Conservation (phyloP, 768 basidiomycete genomes). For the Amanita fuliginea region DNA sequence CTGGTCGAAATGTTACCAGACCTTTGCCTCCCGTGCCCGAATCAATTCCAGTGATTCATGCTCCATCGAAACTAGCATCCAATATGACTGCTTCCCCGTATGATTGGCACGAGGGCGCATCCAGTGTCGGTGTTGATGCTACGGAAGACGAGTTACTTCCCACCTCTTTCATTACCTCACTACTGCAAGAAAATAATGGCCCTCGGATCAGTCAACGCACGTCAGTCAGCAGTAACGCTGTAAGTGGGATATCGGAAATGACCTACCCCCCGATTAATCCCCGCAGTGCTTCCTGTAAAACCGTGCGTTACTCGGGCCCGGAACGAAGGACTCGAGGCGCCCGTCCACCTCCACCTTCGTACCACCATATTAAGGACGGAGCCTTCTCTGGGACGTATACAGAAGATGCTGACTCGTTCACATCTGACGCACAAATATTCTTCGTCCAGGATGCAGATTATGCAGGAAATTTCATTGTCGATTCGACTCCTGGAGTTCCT, state of each 20-base stretch:
- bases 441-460: not conserved
- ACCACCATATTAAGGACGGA: slow-evolving; percentile 18
- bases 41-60: not conserved
- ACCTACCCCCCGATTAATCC: slow-evolving; percentile 35
- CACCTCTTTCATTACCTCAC: slow-evolving; percentile 49
- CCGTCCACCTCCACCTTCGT: slow-evolving; percentile 25
- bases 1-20: slow-evolving; percentile 13
- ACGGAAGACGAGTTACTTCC: slow-evolving; percentile 46
- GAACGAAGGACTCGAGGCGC: slow-evolving; percentile 9
- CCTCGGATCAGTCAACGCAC: slow-evolving; percentile 17
- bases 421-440: not conserved
- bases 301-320: not conserved
- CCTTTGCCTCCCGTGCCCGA: not conserved
- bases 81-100: slow-evolving; percentile 25
- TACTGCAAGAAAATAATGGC: slow-evolving; percentile 35
- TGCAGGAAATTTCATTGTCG: not conserved
- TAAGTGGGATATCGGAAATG: slow-evolving; percentile 43
- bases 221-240: slow-evolving; percentile 27
- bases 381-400: slow-evolving; percentile 8
- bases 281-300: slow-evolving; percentile 7
- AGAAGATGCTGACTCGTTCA: not conserved
- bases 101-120: slow-evolving; percentile 55
- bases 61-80: not conserved
- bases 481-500: not conserved
- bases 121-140: slow-evolving; percentile 44